Base-by-base conservation (phyloP, 768 basidiomycete genomes). In the Pisolithus marmoratus region DNA sequence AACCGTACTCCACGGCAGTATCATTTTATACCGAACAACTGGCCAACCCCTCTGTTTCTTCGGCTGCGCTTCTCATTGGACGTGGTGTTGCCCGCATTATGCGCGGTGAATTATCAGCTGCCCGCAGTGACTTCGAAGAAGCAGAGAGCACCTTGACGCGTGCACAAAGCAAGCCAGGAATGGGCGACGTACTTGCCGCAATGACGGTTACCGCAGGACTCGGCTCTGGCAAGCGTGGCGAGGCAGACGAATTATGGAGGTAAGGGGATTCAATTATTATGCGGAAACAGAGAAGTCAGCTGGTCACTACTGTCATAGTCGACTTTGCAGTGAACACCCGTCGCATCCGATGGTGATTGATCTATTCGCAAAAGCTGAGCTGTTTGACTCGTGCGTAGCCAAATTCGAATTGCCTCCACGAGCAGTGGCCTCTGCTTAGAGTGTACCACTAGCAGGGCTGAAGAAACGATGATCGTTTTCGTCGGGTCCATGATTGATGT, bases 1-100 rank as follows among this genome's bases (percentile, higher is more conserved):
- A 67, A 36, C 59, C 67, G n/a, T 71, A 65, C 51, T 63, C 70
- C 15, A 70, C 76, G 54, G 70, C 73, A 22, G 63, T 73, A 52
- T 73, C 78, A 36, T 91, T 90, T 71, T 92, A 87, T 67, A 85
- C 85, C 5, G 90, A 93, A 59, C 90, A 92, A 63, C 71, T 91
- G 20, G 87, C 79, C 15, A 91, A 90, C 63, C 88, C 89, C 2
- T 87, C 86, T 12, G 64, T 90, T 47, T 79, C 84, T 14, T 87
- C 85, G 1, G 79, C 85, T 9, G 83, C 85, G 58, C 72, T 92
- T 29, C 76, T 92, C 38, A 84, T 87, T 20, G 82, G 86, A n/a
- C 81, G 90, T 55, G 89, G 87, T 8, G 79, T 90, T 24, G 84
- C 84, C 24, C 83, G 88, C 41, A 79, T 91, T n/a, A 71, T 92